Conservation (phyloP, 169 alveolate genomes). For the Babesia bovis region DNA sequence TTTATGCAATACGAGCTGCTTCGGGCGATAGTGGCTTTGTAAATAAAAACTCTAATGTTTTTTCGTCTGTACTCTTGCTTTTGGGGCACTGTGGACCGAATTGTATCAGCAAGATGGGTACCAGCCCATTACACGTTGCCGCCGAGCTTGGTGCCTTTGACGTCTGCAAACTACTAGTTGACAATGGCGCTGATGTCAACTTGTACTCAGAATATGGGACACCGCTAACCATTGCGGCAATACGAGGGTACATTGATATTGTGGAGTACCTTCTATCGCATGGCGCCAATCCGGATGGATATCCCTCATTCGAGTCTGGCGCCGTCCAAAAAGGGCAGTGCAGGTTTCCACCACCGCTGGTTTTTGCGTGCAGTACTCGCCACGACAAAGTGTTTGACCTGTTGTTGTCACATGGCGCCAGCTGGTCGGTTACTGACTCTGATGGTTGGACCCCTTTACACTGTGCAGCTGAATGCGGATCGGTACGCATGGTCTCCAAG, state of each 20-base stretch:
- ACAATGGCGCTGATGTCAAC: constrained; percentile 47
- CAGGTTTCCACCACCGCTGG: constrained; percentile 66
- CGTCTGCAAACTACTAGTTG: constrained; percentile 32
- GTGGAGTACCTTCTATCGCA: constrained; percentile 39
- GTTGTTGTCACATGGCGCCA: constrained; percentile 44
- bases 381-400: constrained; percentile 29
- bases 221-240: constrained; percentile 58
- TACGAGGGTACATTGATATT: constrained; percentile 43
- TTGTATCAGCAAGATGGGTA: constrained; percentile 37
- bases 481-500: constrained; percentile 54
- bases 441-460: constrained; percentile 77
- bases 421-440: constrained; percentile 22
- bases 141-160: constrained; percentile 46
- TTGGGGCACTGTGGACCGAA: constrained; percentile 55
- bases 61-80: constrained; percentile 37
- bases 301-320: not conserved
- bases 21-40: constrained; percentile 8
- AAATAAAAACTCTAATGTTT: not conserved
- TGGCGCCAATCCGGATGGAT: constrained; percentile 66
- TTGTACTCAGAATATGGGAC: constrained; percentile 47
- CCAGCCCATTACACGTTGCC: constrained; percentile 61
- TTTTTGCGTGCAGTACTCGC: constrained; percentile 51
- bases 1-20: constrained; percentile 59
- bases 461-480: constrained; percentile 74
- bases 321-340: not conserved